Base-by-base conservation (phyloP, 352 stramenopile genomes). In the Globisporangium megalacanthum region DNA sequence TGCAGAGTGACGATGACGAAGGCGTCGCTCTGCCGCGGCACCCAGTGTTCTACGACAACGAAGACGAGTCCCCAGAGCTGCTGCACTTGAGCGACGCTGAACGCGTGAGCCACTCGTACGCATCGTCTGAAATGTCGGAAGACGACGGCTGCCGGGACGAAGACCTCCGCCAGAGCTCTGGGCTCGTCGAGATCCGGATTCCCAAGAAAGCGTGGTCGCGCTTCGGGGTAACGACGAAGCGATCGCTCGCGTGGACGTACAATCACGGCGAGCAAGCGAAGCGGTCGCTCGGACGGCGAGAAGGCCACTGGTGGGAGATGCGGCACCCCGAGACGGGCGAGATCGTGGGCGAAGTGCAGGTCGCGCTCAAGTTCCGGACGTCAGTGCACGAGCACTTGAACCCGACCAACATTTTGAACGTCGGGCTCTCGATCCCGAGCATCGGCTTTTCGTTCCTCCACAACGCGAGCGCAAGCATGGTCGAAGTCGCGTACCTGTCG, bases 261-360 rank as follows among this genome's bases (percentile, higher is more conserved):
- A 93, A 87, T 49, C 87, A 86, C 31, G 79, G 75, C 49, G 79
- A 87, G 25, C 78, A 89, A 52, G 78, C 79, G 15, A 75, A 83
- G 42, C 77, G 75, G 54, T 89, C 77, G 33, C 62, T 95, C 35
- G 81, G 82, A 49, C 64, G 79, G 19, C 67, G 84, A 1, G 83
- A 95, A 68, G 83, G 85, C 0, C 79, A 92, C 39, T 95, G 85
- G 85, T 95, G 85, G 85, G 82, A 89, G 52, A 81, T 95, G 69
- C 66, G 78, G 20, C 73, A 94, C 37, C 77, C 81, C 0, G 81
- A 93, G 48, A 86, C 62, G 4, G 83, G 85, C 1, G 75, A 91
- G 45, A 54, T 92, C 1, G 66, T 95, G 1, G 86, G 86, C 1
- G 76, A 94, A 71, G 81, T 94, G 14, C 70, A 94, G 54, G 70